Evolutionary conservation across 306 rosid genomes (phyloP).

Genomic region (Begonia loranthoides): DNA sequence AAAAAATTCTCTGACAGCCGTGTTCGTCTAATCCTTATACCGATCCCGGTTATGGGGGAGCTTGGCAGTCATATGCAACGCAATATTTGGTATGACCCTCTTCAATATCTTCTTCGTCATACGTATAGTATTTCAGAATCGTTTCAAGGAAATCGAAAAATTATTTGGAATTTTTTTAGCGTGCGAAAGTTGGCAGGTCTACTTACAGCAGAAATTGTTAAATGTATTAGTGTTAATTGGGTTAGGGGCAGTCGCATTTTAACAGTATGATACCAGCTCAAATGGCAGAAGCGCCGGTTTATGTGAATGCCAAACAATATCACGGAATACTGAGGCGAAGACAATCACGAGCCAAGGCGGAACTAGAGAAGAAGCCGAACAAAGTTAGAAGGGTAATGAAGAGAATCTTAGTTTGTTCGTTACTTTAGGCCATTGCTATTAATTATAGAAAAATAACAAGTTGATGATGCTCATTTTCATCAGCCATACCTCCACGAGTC

Average conservation of each 20-base stretch:
- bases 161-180: too few species aligned
- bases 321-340: slow-evolving; percentile 31
- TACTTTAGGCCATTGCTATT: not conserved
- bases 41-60: not conserved
- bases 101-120: not conserved
- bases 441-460: not conserved
- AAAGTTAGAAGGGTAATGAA: slow-evolving; percentile 20
- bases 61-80: not conserved
- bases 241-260: slow-evolving; percentile 2
- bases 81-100: not conserved
- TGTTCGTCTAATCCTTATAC: not conserved
- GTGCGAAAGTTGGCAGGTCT: too few species aligned
- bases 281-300: slow-evolving; percentile 26
- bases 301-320: slow-evolving; percentile 34
- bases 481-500: slow-evolving; percentile 46
- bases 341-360: slow-evolving; percentile 31
- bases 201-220: too few species aligned
- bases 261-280: slow-evolving; percentile 7
- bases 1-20: too few species aligned
- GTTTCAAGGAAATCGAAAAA: too few species aligned
- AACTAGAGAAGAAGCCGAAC: slow-evolving; percentile 15
- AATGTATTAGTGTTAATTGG: not conserved
- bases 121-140: not conserved
- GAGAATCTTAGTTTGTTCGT: not conserved
- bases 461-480: not conserved